phyloP scores from a whole-genome alignment of 1,139 yeast genomes.

The Debaryomyces sp. region DNA sequence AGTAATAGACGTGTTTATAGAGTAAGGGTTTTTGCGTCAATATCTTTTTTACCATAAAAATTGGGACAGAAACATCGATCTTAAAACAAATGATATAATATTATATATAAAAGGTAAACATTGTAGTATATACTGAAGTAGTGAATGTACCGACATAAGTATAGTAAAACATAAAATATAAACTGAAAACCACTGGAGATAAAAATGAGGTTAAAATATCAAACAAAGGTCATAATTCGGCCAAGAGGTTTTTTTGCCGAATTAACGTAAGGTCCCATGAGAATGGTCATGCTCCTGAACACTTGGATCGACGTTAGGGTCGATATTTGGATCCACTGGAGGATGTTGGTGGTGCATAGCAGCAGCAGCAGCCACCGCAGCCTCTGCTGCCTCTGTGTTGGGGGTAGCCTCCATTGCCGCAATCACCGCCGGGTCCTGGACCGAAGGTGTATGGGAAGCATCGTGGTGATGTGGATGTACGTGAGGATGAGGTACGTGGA shows the following conservation, averaged over 20 bases:
- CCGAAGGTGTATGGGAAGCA: slow-evolving; percentile 33
- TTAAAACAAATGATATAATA: background rate
- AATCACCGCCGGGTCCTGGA: slow-evolving; percentile 48
- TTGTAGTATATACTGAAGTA: slow-evolving; percentile 1
- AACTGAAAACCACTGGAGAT: background rate
- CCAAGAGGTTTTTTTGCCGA: background rate
- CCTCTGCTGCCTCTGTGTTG: slow-evolving; percentile 29
- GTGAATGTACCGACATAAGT: background rate
- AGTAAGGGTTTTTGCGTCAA: background rate
- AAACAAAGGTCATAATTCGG: slow-evolving; percentile 1
- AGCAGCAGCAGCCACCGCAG: slow-evolving; percentile 34
- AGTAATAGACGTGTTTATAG: background rate
- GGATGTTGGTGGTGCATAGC: slow-evolving; percentile 26
- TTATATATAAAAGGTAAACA: slow-evolving; percentile 1
- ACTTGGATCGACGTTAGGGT: slow-evolving; percentile 49
- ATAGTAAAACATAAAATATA: slow-evolving; percentile 1
- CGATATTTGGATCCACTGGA: slow-evolving; percentile 45
- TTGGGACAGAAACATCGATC: background rate
- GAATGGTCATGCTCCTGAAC: slow-evolving; percentile 49
- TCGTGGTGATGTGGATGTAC: slow-evolving; percentile 23
- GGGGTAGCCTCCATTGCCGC: slow-evolving; percentile 49
- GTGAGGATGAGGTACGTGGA: slow-evolving; percentile 15
- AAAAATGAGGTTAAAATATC: background rate
- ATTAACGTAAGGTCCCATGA: slow-evolving; percentile 21
- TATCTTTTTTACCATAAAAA: background rate